These are phyloP conservation scores for Penicillium fuscoglaucum DNA, from an alignment of 2,329 filamentous ascomycete species.

Conservation along the genomic window DNA sequence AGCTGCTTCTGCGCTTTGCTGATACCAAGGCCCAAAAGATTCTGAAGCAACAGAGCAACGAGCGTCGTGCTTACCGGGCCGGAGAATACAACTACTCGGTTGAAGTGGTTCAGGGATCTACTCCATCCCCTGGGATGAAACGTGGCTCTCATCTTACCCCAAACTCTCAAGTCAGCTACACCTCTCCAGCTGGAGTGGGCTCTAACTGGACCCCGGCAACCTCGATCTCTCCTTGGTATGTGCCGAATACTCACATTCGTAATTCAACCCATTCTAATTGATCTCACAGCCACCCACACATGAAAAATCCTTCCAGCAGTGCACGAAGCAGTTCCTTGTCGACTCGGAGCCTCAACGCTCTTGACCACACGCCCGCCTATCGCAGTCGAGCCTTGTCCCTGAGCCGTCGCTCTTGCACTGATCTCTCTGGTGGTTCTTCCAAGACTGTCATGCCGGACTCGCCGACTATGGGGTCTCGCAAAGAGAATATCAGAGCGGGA, in stretches of 20 bases:
- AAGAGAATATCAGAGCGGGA: slow-evolving; percentile 39
- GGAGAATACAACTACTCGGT: slow-evolving; percentile 79
- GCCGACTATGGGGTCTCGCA: slow-evolving; percentile 40
- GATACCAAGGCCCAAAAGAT: slow-evolving; percentile 97
- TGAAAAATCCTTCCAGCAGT: slow-evolving; percentile 40
- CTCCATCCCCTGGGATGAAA: slow-evolving; percentile 46
- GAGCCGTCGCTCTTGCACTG: slow-evolving; percentile 32
- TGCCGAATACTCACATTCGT: slow-evolving; percentile 17
- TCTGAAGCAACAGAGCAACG: slow-evolving; percentile 91
- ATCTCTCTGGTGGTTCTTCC: slow-evolving; percentile 38
- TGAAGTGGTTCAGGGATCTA: slow-evolving; percentile 47
- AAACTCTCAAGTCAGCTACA: slow-evolving; percentile 44
- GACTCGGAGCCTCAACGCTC: slow-evolving; percentile 38
- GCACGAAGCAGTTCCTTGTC: slow-evolving; percentile 41
- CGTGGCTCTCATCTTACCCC: slow-evolving; percentile 46
- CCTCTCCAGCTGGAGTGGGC: slow-evolving; percentile 45
- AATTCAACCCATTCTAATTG: slow-evolving; percentile 29
- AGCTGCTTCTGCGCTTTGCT: slow-evolving; percentile 92
- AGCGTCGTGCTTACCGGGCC: slow-evolving; percentile 91
- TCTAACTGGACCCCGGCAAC: slow-evolving; percentile 50
- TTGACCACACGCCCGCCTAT: slow-evolving; percentile 43
- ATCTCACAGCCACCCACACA: slow-evolving; percentile 37
- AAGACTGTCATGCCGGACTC: slow-evolving; percentile 38
- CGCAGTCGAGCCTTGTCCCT: slow-evolving; percentile 31
- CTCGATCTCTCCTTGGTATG: slow-evolving; percentile 51